Percentiles rank a stretch among this genome's conserved stretches.
phyloP scores from a whole-genome alignment of 2,329 filamentous ascomycete species.

The Penicillium sp. region DNA sequence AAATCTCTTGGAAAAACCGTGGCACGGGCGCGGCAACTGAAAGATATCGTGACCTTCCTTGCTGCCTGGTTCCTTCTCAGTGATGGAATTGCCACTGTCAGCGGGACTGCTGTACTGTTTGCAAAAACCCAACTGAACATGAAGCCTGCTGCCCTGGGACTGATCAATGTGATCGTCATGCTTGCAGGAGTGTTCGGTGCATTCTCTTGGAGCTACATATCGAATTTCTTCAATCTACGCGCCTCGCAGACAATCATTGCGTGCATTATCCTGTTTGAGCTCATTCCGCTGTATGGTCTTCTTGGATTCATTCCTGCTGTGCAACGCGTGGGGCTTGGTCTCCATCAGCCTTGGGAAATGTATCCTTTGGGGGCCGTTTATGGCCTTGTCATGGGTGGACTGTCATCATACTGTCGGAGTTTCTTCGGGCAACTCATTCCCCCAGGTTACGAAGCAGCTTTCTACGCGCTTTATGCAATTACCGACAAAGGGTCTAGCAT shows the following conservation, averaged over 20 bases:
- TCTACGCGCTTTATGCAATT: conserved; percentile 94
- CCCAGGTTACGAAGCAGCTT: conserved; percentile 89
- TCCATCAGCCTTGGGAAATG: conserved; percentile 98
- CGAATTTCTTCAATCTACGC: conserved; percentile 64
- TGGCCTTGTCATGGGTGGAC: conserved; percentile 87
- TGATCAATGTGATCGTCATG: conserved; percentile 93
- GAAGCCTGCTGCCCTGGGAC: conserved; percentile 78
- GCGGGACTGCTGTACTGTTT: conserved; percentile 90
- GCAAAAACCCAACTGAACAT: conserved; percentile 92
- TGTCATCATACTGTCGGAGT: conserved; percentile 87
- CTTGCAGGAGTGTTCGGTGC: conserved; percentile 80
- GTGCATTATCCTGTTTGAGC: conserved; percentile 86
- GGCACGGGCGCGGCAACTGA: conserved; percentile 68
- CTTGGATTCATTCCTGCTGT: conserved; percentile 83
- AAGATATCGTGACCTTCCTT: conserved; percentile 81
- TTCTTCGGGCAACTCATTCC: conserved; percentile 93
- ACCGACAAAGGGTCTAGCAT: conserved; percentile 95
- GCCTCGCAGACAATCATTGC: conserved; percentile 86
- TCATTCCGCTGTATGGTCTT: conserved; percentile 89
- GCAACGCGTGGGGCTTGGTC: conserved; percentile 69
- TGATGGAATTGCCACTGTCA: conserved; percentile 91
- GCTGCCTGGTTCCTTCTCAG: conserved; percentile 91
- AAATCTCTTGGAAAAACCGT: conserved; percentile 77
- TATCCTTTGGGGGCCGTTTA: conserved; percentile 88
- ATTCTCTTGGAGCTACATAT: conserved; percentile 82